A percentile compares a stretch with the other conserved stretches of the same genome.
These are phyloP conservation scores for Trichoderma sp. DNA, from an alignment of 2,329 filamentous ascomycete species.

Conservation along the genomic window DNA sequence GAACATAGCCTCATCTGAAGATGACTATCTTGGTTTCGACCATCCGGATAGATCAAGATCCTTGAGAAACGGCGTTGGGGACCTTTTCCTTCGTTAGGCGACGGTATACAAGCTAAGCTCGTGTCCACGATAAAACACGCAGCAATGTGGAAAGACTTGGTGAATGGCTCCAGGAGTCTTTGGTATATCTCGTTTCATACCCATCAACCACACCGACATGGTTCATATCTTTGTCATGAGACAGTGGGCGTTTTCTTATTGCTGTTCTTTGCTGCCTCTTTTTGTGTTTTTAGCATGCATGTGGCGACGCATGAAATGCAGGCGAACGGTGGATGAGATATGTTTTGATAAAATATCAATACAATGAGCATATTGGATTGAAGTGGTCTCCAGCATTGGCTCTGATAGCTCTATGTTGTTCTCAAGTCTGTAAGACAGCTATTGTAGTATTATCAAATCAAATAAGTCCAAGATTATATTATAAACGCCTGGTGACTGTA, in stretches of 20 bases:
- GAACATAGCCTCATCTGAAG: constrained; percentile 50
- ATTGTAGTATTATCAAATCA: constrained; percentile 16
- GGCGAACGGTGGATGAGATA: constrained; percentile 14
- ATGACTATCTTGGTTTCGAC: constrained; percentile 64
- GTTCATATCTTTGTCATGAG: constrained; percentile 11
- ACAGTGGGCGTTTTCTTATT: constrained; percentile 18
- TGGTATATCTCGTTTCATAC: constrained; percentile 21
- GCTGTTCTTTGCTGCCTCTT: neutral
- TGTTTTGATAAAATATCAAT: constrained; percentile 18
- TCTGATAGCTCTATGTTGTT: constrained; percentile 12
- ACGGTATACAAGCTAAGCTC: neutral
- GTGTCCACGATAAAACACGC: neutral
- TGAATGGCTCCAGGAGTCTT: constrained; percentile 14
- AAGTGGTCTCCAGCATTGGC: constrained; percentile 7
- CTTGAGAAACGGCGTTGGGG: constrained; percentile 57
- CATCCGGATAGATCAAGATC: constrained; percentile 61
- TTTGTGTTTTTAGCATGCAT: constrained; percentile 17
- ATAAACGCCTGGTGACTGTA: neutral
- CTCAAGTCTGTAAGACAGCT: constrained; percentile 5
- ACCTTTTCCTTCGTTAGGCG: constrained; percentile 55
- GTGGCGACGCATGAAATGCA: constrained; percentile 18
- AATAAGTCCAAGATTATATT: neutral
- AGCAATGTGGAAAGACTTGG: neutral
- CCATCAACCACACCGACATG: constrained; percentile 1
- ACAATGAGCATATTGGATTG: constrained; percentile 18